Conservation (phyloP, 495 filamentous ascomycete species). For the Diplogelasinospora grovesii region DNA sequence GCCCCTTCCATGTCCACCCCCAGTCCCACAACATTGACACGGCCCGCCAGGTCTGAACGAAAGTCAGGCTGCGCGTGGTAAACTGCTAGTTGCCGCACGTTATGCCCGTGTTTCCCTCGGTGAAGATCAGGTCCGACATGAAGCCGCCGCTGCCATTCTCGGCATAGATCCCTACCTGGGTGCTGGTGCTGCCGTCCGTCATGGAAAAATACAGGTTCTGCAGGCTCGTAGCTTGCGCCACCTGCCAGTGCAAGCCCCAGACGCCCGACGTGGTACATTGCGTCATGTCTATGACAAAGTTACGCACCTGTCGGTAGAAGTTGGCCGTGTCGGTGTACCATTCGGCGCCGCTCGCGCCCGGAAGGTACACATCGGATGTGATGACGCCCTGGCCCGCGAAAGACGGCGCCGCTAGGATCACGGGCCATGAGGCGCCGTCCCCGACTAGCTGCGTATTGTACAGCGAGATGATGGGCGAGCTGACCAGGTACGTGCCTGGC, state of each 20-base stretch:
- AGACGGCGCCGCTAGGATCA: slow-evolving; percentile 62
- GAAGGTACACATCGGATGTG: too few species aligned
- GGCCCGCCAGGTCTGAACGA: slow-evolving; percentile 83
- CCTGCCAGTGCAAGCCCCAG: slow-evolving; percentile 95
- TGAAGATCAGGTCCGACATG: slow-evolving; percentile 81
- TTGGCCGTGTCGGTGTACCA: slow-evolving; percentile 93
- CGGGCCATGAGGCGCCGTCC: slow-evolving; percentile 57
- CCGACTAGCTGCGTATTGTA: slow-evolving; percentile 72
- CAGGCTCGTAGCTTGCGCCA: slow-evolving; percentile 86
- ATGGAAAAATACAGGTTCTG: slow-evolving; percentile 92
- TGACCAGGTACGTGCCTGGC: slow-evolving; percentile 61
- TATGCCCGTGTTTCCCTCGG: slow-evolving; percentile 75
- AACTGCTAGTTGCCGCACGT: slow-evolving; percentile 95
- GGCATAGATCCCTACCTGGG: slow-evolving; percentile 91
- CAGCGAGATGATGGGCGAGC: slow-evolving; percentile 53
- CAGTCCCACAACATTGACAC: slow-evolving; percentile 95
- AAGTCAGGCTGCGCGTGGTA: slow-evolving; percentile 83
- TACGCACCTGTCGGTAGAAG: slow-evolving; percentile 94
- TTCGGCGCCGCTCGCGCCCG: slow-evolving; percentile 43
- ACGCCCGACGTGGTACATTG: slow-evolving; percentile 56
- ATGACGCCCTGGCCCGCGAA: too few species aligned
- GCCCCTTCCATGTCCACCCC: slow-evolving; percentile 79
- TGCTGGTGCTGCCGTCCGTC: slow-evolving; percentile 63
- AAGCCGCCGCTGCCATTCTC: slow-evolving; percentile 91
- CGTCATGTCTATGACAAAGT: slow-evolving; percentile 84